Base-by-base conservation (phyloP, 1,284 basidiomycete genomes). In the Cryptococcus maquisensis region DNA sequence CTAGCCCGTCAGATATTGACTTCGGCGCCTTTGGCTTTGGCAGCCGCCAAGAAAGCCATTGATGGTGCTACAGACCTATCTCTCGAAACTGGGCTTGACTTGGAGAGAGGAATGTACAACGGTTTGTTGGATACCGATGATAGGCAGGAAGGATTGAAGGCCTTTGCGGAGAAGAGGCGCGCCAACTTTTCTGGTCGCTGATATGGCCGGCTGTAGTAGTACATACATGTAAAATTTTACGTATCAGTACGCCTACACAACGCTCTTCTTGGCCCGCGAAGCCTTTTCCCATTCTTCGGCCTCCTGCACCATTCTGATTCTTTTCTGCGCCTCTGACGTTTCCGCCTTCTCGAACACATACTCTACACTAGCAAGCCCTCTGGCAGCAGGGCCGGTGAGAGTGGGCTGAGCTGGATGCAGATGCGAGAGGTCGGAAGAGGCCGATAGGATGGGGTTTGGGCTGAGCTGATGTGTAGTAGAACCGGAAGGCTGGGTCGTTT, bases 21-120 rank as follows among this genome's bases (percentile, higher is more conserved):
- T 3, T 72, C 70, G 10, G 92, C 91, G 35, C 93, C 92, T 8
- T 77, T 97, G 36, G 92, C 93, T 2, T 79, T 97, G 16, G 82
- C 86, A 26, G 91, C 91, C 0, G 92, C 93, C 6, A 97, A 97
- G 71, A 81, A 85, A 61, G 90, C 91, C 3, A 87, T 97, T 55
- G 88, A 89, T 43, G 81, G 85, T 36, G 88, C 91, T 15, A 80
- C 82, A 8, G 85, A 90, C 64, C 78, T 92, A 20, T 80, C 89
- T 13, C 77, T 93, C 4, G 87, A 90, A 71, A 80, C 69, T 81
- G 91, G 91, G 9, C 81, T 96, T 7, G 89, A 93, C 72, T 90
- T 94, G 63, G 93, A 97, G 74, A 81, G 88, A 35, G 84, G 85
- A 10, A 85, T 88, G 23, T 97, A 97, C 64, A 87, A 95, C 64